Base-by-base conservation (phyloP, 1,284 basidiomycete genomes). In the Melampsora larici-populina region DNA sequence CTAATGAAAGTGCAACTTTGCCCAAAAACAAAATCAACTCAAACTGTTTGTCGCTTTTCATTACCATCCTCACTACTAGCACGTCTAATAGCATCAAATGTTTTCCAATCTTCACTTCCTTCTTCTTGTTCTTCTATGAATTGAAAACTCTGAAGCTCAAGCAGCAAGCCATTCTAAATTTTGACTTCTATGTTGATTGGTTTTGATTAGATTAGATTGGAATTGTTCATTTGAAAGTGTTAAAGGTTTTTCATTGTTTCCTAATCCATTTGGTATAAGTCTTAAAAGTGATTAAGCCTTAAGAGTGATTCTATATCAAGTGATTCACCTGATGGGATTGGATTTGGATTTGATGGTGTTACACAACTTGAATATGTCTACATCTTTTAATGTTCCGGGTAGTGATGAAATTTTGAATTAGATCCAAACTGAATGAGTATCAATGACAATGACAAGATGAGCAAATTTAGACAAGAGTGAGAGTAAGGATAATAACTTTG, bases 331-430 rank as follows among this genome's bases (percentile, higher is more conserved):
- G 92, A 88, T 0, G 91, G 88, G 70, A 99, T 93, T 0, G 91
- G 88, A 24, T 83, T 84, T 2, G 92, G 91, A 80, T 99, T 94
- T 13, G 92, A 95, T 0, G 96, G 97, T 9, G 96, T 99, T 33
- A 94, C 89, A 81, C 96, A 99, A 0, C 92, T 87, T 90, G 98
- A 94, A 83, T 96, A n/a, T n/a, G n/a, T n/a, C n/a, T n/a, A n/a
- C n/a, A n/a, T n/a, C n/a, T n/a, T n/a, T n/a, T n/a, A n/a, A n/a
- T n/a, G n/a, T n/a, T n/a, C n/a, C n/a, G n/a, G n/a, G n/a, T n/a
- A n/a, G n/a, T n/a, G n/a, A n/a, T n/a, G n/a, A n/a, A n/a, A n/a
- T n/a, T n/a, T n/a, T n/a, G n/a, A n/a, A n/a, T n/a, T n/a, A n/a
- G n/a, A n/a, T n/a, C n/a, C n/a, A n/a, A n/a, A n/a, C n/a, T n/a